Evolutionary conservation across 2,329 filamentous ascomycete genomes (phyloP).

Genomic region (Trichoderma atrobrunneum): DNA sequence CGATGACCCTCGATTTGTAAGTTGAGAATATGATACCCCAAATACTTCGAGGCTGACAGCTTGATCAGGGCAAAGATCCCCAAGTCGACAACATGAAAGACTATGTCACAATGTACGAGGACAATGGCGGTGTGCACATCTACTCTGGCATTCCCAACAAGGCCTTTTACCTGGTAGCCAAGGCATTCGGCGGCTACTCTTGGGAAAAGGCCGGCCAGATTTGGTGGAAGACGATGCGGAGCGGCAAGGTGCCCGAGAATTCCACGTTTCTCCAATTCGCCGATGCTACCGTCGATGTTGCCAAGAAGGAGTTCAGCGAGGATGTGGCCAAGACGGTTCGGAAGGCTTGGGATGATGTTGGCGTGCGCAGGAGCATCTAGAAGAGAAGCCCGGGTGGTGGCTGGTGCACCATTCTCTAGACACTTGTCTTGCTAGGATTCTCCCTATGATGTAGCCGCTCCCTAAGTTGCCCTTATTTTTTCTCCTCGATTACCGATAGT

Average conservation of each 20-base stretch:
- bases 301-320: conserved; percentile 42
- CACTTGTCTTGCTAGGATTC: background rate
- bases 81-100: conserved; percentile 49
- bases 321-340: conserved; percentile 44
- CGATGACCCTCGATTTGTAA: conserved; percentile 48
- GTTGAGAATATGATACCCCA: no score
- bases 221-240: conserved; percentile 51
- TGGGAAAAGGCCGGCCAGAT: conserved; percentile 54
- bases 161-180: conserved; percentile 51
- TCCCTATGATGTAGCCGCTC: background rate
- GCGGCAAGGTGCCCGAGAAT: conserved; percentile 39
- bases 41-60: background rate
- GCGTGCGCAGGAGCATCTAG: conserved; percentile 34
- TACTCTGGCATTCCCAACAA: conserved; percentile 58
- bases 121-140: conserved; percentile 54
- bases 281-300: conserved; percentile 46
- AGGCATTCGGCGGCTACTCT: conserved; percentile 49
- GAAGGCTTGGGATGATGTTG: conserved; percentile 48
- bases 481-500: background rate
- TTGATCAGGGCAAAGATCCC: conserved; percentile 47
- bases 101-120: conserved; percentile 40
- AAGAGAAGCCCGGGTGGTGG: conserved; percentile 19
- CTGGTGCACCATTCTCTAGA: background rate
- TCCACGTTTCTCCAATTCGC: conserved; percentile 50
- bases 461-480: background rate